A percentile compares a stretch with the other conserved stretches of the same genome.
Evolutionary conservation across 2,329 filamentous ascomycete species (phyloP).

Genomic region (Exophiala phaeomuriformis): DNA sequence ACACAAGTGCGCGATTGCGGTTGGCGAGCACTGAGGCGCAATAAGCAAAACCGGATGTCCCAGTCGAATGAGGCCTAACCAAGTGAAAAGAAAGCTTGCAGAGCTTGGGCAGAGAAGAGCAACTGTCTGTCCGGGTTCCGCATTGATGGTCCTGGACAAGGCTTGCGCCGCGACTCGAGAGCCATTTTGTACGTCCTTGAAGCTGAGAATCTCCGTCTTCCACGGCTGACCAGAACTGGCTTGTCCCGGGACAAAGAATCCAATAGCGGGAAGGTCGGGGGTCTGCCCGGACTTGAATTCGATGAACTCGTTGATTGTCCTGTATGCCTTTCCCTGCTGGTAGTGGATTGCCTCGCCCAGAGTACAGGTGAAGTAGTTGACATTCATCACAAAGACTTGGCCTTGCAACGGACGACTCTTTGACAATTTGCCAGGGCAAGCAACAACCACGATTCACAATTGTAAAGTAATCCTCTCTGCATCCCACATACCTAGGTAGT

Average conservation of each 20-base stretch:
- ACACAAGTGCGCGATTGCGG: constrained; percentile 50
- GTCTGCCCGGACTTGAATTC: constrained; percentile 39
- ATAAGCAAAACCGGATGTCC: constrained; percentile 52
- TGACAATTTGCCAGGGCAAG: too few relatives aligned
- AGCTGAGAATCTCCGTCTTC: constrained; percentile 12
- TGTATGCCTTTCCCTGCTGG: constrained; percentile 30
- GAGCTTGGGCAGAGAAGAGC: constrained; percentile 53
- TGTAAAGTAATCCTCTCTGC: too few relatives aligned
- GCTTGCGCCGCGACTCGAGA: constrained; percentile 13
- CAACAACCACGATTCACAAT: too few relatives aligned
- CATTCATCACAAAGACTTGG: constrained; percentile 4
- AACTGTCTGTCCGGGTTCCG: constrained; percentile 33
- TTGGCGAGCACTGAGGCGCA: constrained; percentile 45
- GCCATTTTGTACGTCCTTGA: constrained; percentile 8
- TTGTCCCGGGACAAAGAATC: constrained; percentile 33
- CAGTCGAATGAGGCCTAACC: constrained; percentile 52
- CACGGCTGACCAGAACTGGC: neutral
- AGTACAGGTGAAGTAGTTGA: constrained; percentile 56
- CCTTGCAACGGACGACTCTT: too few relatives aligned
- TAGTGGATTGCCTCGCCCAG: constrained; percentile 48
- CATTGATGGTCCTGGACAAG: constrained; percentile 9
- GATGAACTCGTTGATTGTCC: constrained; percentile 46
- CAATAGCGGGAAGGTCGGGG: constrained; percentile 43
- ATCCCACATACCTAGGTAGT: too few relatives aligned
- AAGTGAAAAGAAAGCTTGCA: constrained; percentile 51